Percentiles rank a stretch among this genome's conserved stretches.
Conservation (phyloP, 2,329 filamentous ascomycete species). For the Fusarium luffae region DNA sequence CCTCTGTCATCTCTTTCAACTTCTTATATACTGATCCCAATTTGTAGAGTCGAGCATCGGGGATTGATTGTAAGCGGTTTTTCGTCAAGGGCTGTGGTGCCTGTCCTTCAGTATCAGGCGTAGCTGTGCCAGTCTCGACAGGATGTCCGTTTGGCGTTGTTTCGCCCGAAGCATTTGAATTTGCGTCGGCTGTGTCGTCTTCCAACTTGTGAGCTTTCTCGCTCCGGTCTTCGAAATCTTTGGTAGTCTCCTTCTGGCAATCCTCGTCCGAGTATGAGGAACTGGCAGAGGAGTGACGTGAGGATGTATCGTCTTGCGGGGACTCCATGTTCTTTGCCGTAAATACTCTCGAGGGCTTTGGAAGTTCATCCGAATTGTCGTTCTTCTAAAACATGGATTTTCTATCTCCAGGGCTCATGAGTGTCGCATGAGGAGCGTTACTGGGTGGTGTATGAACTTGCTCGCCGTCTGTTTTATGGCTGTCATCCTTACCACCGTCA, state of each 20-base stretch:
- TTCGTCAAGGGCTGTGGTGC: conserved; percentile 27
- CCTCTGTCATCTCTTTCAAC: conserved; percentile 3
- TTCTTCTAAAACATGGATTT: conserved; percentile 31
- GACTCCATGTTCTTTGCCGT: background rate
- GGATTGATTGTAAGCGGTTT: conserved; percentile 17
- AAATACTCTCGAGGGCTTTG: conserved; percentile 13
- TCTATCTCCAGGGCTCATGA: conserved; percentile 19
- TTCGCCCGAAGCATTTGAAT: background rate
- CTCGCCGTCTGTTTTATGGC: background rate
- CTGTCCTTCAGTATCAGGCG: background rate
- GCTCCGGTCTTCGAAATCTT: background rate
- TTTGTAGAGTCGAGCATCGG: conserved; percentile 25
- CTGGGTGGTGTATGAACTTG: background rate
- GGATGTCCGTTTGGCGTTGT: background rate
- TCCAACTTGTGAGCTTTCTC: background rate
- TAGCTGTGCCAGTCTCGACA: background rate
- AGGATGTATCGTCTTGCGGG: background rate
- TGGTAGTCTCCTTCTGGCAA: background rate
- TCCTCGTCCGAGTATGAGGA: background rate
- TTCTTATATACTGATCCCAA: conserved; percentile 11
- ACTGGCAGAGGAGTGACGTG: background rate
- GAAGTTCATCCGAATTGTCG: background rate
- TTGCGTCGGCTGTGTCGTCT: background rate
- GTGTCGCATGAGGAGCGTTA: conserved; percentile 15
- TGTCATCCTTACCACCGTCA: background rate